Evolutionary conservation across 1,284 basidiomycete genomes (phyloP).

Genomic region (Fomitopsis palustris): DNA sequence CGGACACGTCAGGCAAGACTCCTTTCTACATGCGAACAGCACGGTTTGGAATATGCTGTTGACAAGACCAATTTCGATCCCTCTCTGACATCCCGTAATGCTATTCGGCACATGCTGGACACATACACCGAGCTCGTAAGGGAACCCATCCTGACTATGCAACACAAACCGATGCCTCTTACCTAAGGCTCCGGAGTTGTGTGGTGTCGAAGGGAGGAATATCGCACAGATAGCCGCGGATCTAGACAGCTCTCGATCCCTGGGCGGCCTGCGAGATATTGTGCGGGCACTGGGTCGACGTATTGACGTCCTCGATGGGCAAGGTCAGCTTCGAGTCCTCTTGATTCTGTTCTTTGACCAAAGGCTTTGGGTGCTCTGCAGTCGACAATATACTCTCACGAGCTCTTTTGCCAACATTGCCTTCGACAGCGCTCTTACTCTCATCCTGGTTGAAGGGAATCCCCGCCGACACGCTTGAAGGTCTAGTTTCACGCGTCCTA

Average conservation of each 20-base stretch:
- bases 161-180: neutral
- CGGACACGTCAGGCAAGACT: slow-evolving; percentile 55
- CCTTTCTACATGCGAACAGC: slow-evolving; percentile 65
- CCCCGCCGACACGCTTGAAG: slow-evolving; percentile 36
- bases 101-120: slow-evolving; percentile 43
- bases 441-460: slow-evolving; percentile 31
- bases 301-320: neutral
- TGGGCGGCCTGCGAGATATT: slow-evolving; percentile 2
- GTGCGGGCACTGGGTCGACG: slow-evolving; percentile 2
- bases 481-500: slow-evolving; percentile 57
- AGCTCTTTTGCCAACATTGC: slow-evolving; percentile 37
- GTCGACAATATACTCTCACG: neutral
- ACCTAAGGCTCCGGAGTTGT: neutral
- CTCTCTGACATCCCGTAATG: slow-evolving; percentile 63
- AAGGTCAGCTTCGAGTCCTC: neutral
- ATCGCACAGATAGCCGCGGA: no score
- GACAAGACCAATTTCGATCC: slow-evolving; percentile 75
- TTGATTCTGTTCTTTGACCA: neutral
- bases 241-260: neutral
- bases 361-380: neutral
- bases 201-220: no score
- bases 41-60: slow-evolving; percentile 54
- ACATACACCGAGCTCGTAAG: neutral
- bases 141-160: neutral
- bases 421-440: slow-evolving; percentile 48